Evolutionary conservation across 108 stramenopile genomes (phyloP).

Genomic region (Skeletonema grethae): DNA sequence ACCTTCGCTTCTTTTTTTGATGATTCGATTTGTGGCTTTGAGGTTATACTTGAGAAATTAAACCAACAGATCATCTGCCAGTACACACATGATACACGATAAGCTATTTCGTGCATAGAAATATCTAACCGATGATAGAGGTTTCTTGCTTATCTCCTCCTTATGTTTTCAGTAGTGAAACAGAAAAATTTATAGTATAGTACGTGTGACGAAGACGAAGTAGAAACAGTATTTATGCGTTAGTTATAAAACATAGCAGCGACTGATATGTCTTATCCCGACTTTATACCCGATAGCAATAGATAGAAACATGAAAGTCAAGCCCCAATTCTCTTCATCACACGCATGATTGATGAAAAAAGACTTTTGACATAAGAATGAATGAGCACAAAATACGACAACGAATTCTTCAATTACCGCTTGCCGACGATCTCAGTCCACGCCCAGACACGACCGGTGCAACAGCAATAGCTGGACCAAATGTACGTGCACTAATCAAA

Average conservation of each 20-base stretch:
- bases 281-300: background rate
- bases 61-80: background rate
- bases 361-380: background rate
- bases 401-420: background rate
- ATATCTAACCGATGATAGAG: no score
- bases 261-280: background rate
- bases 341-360: background rate
- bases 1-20: constrained; percentile 1
- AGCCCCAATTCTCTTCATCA: background rate
- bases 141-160: no score
- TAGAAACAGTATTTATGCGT: background rate
- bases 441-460: background rate
- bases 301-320: background rate
- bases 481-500: constrained; percentile 3
- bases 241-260: background rate
- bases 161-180: no score
- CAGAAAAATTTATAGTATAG: no score
- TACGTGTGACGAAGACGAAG: no score
- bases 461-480: background rate
- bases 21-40: constrained; percentile 8
- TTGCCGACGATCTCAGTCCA: background rate
- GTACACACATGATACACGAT: background rate
- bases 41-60: constrained; percentile 10
- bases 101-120: background rate
- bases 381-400: background rate